phyloP scores from a whole-genome alignment of 306 rosid species.

The Cercis canadensis region DNA sequence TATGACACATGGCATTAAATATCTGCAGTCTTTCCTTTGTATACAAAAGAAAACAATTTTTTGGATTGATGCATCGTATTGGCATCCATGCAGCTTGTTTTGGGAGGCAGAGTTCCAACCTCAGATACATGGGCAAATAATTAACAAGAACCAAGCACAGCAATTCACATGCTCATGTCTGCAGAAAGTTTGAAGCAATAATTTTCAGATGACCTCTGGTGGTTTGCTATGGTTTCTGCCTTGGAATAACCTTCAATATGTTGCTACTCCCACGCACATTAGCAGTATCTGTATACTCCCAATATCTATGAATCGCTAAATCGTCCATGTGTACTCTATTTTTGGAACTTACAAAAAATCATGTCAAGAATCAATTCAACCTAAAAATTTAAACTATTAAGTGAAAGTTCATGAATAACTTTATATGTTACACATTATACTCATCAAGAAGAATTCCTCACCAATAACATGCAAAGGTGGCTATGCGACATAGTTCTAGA shows the following conservation, averaged over 20 bases:
- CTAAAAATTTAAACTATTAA: too few relatives aligned
- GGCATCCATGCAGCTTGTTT: conserved; percentile 46
- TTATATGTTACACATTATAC: too few relatives aligned
- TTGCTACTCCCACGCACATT: conserved; percentile 58
- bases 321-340: too few relatives aligned
- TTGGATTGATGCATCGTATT: background rate
- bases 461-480: conserved; percentile 60
- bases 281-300: conserved; percentile 47
- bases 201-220: conserved; percentile 48
- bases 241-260: conserved; percentile 61
- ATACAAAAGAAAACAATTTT: background rate
- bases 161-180: conserved; percentile 57
- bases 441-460: conserved; percentile 27
- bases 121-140: conserved; percentile 51
- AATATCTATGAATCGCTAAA: conserved; percentile 39
- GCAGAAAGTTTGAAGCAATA: conserved; percentile 45
- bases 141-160: conserved; percentile 56
- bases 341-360: too few relatives aligned
- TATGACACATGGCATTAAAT: too few relatives aligned
- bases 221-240: conserved; percentile 60
- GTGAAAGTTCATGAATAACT: too few relatives aligned
- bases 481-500: conserved; percentile 42
- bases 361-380: too few relatives aligned
- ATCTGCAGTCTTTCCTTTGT: too few relatives aligned
- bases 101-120: conserved; percentile 43